Evolutionary conservation across 306 rosid species (phyloP).

Genomic region (Argentina anserina): DNA sequence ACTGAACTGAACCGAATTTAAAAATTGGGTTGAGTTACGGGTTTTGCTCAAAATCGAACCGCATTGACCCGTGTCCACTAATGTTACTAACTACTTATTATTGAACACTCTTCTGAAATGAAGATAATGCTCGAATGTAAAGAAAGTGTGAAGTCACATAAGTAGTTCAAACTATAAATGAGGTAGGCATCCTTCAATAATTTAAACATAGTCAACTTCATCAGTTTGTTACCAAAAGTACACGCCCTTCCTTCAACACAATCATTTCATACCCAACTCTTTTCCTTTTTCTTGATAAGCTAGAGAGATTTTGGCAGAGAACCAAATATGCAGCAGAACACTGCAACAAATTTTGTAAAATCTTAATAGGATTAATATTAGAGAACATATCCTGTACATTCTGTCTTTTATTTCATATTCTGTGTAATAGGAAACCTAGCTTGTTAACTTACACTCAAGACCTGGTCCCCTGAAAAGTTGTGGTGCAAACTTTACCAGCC

Average conservation of each 20-base stretch:
- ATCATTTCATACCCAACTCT: not conserved
- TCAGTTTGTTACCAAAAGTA: not conserved
- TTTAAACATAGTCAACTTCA: not conserved
- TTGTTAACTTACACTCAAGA: slow-evolving; percentile 25
- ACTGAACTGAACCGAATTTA: no score
- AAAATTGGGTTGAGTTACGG: no score
- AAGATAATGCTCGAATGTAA: slow-evolving; percentile 5
- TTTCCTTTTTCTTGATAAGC: not conserved
- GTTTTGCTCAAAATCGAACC: no score
- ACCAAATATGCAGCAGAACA: not conserved
- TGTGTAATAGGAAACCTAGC: slow-evolving; percentile 18
- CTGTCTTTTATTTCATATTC: slow-evolving; percentile 24
- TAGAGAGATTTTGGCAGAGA: not conserved
- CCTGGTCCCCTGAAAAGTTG: slow-evolving; percentile 8
- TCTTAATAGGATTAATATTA: slow-evolving; percentile 19
- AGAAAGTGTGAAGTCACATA: not conserved
- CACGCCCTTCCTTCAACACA: not conserved
- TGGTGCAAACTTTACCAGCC: slow-evolving; percentile 24
- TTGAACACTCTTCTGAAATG: not conserved
- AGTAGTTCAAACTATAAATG: not conserved
- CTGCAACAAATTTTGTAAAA: not conserved
- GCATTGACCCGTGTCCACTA: no score
- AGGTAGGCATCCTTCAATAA: not conserved
- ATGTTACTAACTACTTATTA: not conserved
- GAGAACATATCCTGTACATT: slow-evolving; percentile 29